These are phyloP conservation scores for Alternaria infectoria DNA, from an alignment of 2,329 filamentous ascomycete genomes.

Conservation along the genomic window DNA sequence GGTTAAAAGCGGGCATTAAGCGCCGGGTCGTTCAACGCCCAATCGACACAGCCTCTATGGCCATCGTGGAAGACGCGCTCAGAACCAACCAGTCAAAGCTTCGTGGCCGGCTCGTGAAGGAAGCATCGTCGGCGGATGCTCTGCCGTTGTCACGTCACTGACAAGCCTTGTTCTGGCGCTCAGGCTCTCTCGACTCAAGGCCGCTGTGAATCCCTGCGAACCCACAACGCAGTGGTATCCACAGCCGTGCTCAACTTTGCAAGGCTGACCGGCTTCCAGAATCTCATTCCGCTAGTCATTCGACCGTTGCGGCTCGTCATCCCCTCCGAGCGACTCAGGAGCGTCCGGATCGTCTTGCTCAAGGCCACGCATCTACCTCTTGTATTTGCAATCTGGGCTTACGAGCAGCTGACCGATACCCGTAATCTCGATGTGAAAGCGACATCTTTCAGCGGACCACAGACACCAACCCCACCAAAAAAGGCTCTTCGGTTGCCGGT, in stretches of 20 bases:
- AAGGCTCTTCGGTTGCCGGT: conserved; percentile 38
- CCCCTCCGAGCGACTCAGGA: conserved; percentile 68
- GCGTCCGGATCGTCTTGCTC: conserved; percentile 63
- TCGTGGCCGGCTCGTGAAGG: not conserved
- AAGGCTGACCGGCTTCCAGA: conserved; percentile 56
- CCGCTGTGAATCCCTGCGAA: conserved; percentile 9
- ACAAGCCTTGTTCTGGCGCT: conserved; percentile 32
- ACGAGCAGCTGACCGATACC: conserved; percentile 58
- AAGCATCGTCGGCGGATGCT: conserved; percentile 2
- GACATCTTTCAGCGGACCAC: conserved; percentile 43
- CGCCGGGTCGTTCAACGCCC: conserved; percentile 36
- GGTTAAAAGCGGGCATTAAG: conserved; percentile 39
- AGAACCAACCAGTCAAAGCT: conserved; percentile 25
- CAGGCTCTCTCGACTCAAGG: conserved; percentile 28
- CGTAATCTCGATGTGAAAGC: conserved; percentile 25
- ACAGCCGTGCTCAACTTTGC: conserved; percentile 6
- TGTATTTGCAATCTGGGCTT: conserved; percentile 71
- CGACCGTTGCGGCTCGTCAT: conserved; percentile 74
- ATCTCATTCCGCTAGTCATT: conserved; percentile 75
- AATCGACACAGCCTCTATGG: conserved; percentile 41
- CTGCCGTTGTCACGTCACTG: conserved; percentile 13
- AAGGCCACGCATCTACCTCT: conserved; percentile 70
- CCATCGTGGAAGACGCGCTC: conserved; percentile 10
- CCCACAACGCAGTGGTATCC: conserved; percentile 5
- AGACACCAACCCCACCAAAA: conserved; percentile 33